Evolutionary conservation across 352 stramenopile species (phyloP).

Genomic region (Phytophthora cajani): DNA sequence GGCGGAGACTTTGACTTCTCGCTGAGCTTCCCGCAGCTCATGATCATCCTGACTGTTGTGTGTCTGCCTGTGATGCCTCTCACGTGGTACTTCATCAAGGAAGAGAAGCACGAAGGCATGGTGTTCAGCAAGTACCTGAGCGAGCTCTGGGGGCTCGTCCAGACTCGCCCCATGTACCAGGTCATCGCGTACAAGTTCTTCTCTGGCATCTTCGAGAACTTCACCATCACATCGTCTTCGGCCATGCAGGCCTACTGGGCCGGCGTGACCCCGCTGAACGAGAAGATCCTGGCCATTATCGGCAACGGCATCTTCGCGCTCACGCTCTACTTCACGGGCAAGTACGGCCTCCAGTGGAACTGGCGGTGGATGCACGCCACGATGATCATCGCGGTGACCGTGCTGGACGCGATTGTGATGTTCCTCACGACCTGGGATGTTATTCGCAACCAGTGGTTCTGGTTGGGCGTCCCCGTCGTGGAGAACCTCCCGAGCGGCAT

Average conservation of each 20-base stretch:
- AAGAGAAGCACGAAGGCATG: constrained; percentile 44
- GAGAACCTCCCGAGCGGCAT: constrained; percentile 44
- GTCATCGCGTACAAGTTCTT: constrained; percentile 59
- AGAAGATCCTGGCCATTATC: constrained; percentile 41
- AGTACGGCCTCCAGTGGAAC: constrained; percentile 50
- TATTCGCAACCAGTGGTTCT: constrained; percentile 59
- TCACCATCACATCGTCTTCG: constrained; percentile 39
- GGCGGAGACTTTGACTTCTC: constrained; percentile 53
- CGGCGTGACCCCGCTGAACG: constrained; percentile 38
- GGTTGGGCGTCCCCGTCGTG: constrained; percentile 39
- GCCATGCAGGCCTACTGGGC: constrained; percentile 49
- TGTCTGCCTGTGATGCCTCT: constrained; percentile 50
- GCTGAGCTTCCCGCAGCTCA: constrained; percentile 43
- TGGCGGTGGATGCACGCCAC: constrained; percentile 45
- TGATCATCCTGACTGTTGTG: constrained; percentile 41
- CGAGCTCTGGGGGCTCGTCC: constrained; percentile 45
- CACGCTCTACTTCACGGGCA: constrained; percentile 39
- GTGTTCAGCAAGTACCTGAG: constrained; percentile 46
- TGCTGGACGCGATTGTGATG: constrained; percentile 37
- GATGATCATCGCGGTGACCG: constrained; percentile 32
- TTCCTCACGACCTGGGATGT: constrained; percentile 49
- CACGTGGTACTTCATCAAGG: constrained; percentile 55
- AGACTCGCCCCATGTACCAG: constrained; percentile 55
- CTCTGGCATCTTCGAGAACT: constrained; percentile 46
- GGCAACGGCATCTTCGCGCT: constrained; percentile 35